Percentiles rank a stretch among this genome's conserved stretches.
These are phyloP conservation scores for Botrytis hyacinthi DNA, from an alignment of 2,329 filamentous ascomycete species.

Conservation along the genomic window DNA sequence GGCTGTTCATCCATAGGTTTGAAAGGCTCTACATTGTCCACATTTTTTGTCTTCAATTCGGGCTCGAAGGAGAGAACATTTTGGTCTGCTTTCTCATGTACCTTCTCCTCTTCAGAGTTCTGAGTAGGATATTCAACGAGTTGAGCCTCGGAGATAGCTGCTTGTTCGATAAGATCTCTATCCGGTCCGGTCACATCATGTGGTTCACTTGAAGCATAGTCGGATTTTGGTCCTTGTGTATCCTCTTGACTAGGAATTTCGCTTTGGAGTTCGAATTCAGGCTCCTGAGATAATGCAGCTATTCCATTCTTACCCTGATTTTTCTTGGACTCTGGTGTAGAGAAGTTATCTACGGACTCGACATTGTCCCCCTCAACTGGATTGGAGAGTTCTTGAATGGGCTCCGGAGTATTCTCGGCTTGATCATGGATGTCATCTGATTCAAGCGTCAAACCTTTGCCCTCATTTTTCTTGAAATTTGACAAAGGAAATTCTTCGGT, in stretches of 20 bases:
- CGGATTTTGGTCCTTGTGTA: neutral
- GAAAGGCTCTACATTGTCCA: neutral
- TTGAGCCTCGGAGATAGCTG: neutral
- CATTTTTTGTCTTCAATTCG: neutral
- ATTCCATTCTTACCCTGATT: conserved; percentile 22
- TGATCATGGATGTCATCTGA: conserved; percentile 18
- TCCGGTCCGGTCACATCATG: neutral
- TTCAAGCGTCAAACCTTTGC: conserved; percentile 23
- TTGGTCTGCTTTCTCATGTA: neutral
- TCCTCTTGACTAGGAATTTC: neutral
- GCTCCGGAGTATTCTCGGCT: conserved; percentile 19
- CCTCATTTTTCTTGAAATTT: conserved; percentile 40
- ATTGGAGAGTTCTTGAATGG: conserved; percentile 3
- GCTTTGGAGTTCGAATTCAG: neutral
- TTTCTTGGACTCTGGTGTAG: conserved; percentile 24
- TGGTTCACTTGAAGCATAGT: conserved; percentile 20
- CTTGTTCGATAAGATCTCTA: neutral
- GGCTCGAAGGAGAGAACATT: neutral
- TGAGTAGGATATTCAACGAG: neutral
- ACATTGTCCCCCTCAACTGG: neutral
- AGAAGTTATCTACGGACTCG: conserved; percentile 10
- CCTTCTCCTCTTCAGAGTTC: neutral
- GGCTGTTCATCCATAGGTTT: neutral
- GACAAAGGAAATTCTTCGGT: conserved; percentile 28
- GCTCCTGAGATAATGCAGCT: neutral